These are phyloP conservation scores for Lichtheimia corymbifera DNA, from an alignment of 371 early-diverging fungal species.

Conservation along the genomic window DNA sequence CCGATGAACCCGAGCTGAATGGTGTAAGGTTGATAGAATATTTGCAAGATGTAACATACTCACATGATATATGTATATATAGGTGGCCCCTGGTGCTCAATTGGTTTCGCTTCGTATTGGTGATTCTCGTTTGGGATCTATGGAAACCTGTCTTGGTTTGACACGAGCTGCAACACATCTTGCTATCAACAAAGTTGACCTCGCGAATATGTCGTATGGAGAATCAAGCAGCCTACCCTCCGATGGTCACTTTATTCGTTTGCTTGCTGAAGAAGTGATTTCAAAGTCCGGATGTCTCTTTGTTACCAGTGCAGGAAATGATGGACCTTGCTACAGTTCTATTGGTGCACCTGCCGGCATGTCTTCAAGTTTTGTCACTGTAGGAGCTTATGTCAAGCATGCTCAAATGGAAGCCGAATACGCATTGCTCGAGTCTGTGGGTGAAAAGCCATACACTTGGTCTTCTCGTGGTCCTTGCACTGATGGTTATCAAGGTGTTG, in stretches of 20 bases:
- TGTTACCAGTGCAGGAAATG: constrained; percentile 91
- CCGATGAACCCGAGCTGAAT: constrained; percentile 81
- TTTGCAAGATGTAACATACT: background rate
- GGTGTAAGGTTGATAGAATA: constrained; percentile 58
- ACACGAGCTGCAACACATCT: constrained; percentile 83
- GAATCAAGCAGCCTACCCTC: constrained; percentile 77
- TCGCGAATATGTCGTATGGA: constrained; percentile 97
- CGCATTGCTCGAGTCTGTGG: constrained; percentile 72
- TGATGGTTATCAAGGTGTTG: constrained; percentile 85
- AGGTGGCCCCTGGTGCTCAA: constrained; percentile 90
- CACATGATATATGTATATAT: background rate
- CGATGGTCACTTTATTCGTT: constrained; percentile 78
- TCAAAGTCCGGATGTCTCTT: constrained; percentile 83
- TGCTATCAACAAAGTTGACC: constrained; percentile 75
- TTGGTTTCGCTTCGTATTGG: constrained; percentile 94
- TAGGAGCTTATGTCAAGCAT: constrained; percentile 90
- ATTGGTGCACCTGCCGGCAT: constrained; percentile 89
- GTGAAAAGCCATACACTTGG: constrained; percentile 89
- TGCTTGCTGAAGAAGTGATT: constrained; percentile 81
- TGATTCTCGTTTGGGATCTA: constrained; percentile 78
- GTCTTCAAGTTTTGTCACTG: constrained; percentile 74
- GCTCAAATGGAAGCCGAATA: constrained; percentile 90
- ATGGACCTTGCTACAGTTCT: constrained; percentile 87
- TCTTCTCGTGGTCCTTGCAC: constrained; percentile 85
- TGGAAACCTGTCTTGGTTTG: constrained; percentile 89